Evolutionary conservation across 352 stramenopile genomes (phyloP).

Genomic region (Pythium monospermum): DNA sequence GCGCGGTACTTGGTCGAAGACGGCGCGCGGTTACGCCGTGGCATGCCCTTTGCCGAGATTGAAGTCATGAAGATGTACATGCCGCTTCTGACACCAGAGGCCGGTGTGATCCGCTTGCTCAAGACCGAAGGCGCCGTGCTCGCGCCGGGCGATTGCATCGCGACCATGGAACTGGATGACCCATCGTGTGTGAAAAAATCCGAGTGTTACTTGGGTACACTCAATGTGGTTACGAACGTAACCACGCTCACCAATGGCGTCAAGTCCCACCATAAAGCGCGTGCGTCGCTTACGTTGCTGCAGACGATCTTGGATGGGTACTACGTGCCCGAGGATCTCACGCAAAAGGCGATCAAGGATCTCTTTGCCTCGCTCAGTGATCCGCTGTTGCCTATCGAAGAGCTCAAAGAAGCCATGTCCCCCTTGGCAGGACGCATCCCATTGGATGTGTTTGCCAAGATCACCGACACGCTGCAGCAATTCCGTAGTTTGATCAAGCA

Average conservation of each 20-base stretch:
- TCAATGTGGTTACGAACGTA: slow-evolving; percentile 38
- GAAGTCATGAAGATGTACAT: slow-evolving; percentile 99
- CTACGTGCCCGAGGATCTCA: slow-evolving; percentile 76
- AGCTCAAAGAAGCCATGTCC: slow-evolving; percentile 97
- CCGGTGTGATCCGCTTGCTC: slow-evolving; percentile 92
- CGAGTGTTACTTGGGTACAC: slow-evolving; percentile 87
- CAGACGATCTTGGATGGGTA: slow-evolving; percentile 95
- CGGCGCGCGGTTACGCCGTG: slow-evolving; percentile 83
- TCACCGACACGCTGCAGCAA: slow-evolving; percentile 78
- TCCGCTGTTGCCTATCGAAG: slow-evolving; percentile 81
- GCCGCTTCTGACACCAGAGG: slow-evolving; percentile 96
- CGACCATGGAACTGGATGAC: slow-evolving; percentile 97
- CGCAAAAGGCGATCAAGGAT: slow-evolving; percentile 84
- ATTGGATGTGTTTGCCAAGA: slow-evolving; percentile 85
- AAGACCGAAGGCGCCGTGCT: slow-evolving; percentile 96
- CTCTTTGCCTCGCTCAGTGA: slow-evolving; percentile 67
- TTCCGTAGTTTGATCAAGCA: slow-evolving; percentile 56
- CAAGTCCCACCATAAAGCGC: slow-evolving; percentile 66
- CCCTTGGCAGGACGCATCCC: slow-evolving; percentile 96
- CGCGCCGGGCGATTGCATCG: slow-evolving; percentile 94
- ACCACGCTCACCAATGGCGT: slow-evolving; percentile 27
- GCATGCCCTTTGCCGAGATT: slow-evolving; percentile 86
- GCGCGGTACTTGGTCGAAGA: slow-evolving; percentile 98
- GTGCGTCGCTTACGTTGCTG: slow-evolving; percentile 77
- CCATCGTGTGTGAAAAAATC: slow-evolving; percentile 95